Percentiles rank a stretch among this genome's conserved stretches.
phyloP scores from a whole-genome alignment of 1,284 basidiomycete species.

The Porodaedalea pini region DNA sequence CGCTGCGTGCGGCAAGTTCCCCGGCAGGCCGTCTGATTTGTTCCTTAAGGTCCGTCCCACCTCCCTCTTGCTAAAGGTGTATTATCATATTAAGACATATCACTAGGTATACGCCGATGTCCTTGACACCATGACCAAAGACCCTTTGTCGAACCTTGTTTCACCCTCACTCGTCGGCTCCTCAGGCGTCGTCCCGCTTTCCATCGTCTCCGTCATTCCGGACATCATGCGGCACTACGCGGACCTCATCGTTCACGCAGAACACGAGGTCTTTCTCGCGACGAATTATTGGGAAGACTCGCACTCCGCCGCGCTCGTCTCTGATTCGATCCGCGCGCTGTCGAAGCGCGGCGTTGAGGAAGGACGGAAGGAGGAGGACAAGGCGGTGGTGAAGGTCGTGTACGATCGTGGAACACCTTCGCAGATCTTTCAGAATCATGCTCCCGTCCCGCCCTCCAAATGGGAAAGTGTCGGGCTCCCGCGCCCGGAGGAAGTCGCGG shows the following conservation, averaged over 20 bases:
- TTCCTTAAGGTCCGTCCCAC: constrained; percentile 37
- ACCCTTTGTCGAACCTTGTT: constrained; percentile 48
- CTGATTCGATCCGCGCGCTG: constrained; percentile 52
- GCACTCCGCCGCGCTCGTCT: constrained; percentile 49
- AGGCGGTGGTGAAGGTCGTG: constrained; percentile 59
- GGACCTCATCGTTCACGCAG: constrained; percentile 48
- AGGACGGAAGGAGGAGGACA: constrained; percentile 33
- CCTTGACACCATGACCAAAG: constrained; percentile 44
- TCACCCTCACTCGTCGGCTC: constrained; percentile 51
- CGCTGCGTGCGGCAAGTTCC: constrained; percentile 38
- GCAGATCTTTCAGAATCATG: constrained; percentile 55
- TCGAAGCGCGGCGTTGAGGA: constrained; percentile 44
- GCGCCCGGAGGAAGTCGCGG: constrained; percentile 51
- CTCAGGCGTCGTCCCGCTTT: constrained; percentile 51
- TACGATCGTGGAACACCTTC: constrained; percentile 65
- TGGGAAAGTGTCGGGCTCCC: constrained; percentile 59
- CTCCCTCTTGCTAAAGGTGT: not conserved
- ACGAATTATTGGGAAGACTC: constrained; percentile 52
- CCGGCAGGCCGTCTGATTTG: constrained; percentile 38
- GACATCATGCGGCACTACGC: constrained; percentile 58
- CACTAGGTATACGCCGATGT: constrained; percentile 50
- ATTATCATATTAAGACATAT: not conserved
- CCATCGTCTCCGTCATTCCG: constrained; percentile 46
- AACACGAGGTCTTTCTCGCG: constrained; percentile 54
- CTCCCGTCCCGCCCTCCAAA: constrained; percentile 45